These are phyloP conservation scores for Heterobasidion parviporum DNA, from an alignment of 1,284 basidiomycete species.

Conservation along the genomic window DNA sequence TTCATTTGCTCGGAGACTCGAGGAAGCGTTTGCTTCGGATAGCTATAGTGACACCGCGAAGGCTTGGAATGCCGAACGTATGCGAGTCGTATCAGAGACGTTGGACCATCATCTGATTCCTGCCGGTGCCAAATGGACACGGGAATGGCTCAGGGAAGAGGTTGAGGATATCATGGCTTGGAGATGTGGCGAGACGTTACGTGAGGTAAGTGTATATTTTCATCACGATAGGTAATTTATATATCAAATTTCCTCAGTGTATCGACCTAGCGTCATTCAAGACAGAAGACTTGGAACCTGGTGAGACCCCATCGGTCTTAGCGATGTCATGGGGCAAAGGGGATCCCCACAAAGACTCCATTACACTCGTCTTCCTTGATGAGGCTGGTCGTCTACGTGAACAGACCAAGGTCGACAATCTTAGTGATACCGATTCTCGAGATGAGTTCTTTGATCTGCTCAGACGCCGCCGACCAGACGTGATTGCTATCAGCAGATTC, in stretches of 20 bases:
- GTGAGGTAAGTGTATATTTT: constrained; percentile 46
- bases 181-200: constrained; percentile 60
- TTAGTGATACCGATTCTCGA: constrained; percentile 57
- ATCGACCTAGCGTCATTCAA: constrained; percentile 71
- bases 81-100: constrained; percentile 71
- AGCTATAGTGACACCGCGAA: constrained; percentile 79
- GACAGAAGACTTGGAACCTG: constrained; percentile 52
- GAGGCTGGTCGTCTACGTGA: constrained; percentile 85
- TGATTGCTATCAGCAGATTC: constrained; percentile 87
- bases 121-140: constrained; percentile 77
- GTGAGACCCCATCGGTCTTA: constrained; percentile 78
- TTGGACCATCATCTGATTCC: constrained; percentile 79
- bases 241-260: constrained; percentile 34
- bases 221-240: constrained; percentile 2
- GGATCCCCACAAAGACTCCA: constrained; percentile 85
- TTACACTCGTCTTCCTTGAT: constrained; percentile 82
- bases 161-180: constrained; percentile 79
- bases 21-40: constrained; percentile 79
- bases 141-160: constrained; percentile 86
- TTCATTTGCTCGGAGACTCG: constrained; percentile 67
- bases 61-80: constrained; percentile 90
- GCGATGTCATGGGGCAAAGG: constrained; percentile 95
- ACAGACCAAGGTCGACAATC: constrained; percentile 83
- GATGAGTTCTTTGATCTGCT: constrained; percentile 81
- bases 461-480: constrained; percentile 77